phyloP scores from a whole-genome alignment of 768 basidiomycete genomes.

The Leucocoprinus leucothites region DNA sequence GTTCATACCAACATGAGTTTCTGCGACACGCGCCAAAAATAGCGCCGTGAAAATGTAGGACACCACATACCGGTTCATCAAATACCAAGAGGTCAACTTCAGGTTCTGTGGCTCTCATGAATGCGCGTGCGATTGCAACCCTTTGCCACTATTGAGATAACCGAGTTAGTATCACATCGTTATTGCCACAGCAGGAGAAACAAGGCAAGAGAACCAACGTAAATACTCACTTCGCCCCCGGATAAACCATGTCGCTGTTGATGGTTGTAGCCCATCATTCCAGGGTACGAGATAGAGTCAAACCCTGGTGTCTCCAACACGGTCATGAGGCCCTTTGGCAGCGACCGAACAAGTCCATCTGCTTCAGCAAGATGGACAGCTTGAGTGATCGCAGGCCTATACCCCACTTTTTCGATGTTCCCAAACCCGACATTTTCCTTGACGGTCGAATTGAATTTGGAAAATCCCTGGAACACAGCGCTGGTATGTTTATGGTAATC shows the following conservation, averaged over 20 bases:
- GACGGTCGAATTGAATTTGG: slow-evolving; percentile 73
- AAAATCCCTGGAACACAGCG: slow-evolving; percentile 86
- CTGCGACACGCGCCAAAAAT: background rate
- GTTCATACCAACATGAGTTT: background rate
- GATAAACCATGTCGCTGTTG: slow-evolving; percentile 65
- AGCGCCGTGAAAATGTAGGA: background rate
- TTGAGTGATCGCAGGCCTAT: slow-evolving; percentile 50
- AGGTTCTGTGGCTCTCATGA: slow-evolving; percentile 76
- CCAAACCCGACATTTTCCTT: slow-evolving; percentile 88
- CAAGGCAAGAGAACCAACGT: slow-evolving; percentile 10
- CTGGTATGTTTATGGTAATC: slow-evolving; percentile 75
- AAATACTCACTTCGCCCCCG: slow-evolving; percentile 70
- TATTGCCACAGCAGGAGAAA: background rate
- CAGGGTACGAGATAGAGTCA: slow-evolving; percentile 48
- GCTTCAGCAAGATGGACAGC: slow-evolving; percentile 78
- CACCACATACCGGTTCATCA: slow-evolving; percentile 70
- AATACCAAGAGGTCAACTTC: slow-evolving; percentile 78
- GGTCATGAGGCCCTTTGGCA: slow-evolving; percentile 76
- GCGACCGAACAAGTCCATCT: slow-evolving; percentile 55
- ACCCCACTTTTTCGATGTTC: slow-evolving; percentile 58
- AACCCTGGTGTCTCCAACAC: slow-evolving; percentile 62
- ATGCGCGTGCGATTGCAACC: slow-evolving; percentile 82
- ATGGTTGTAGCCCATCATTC: slow-evolving; percentile 25
- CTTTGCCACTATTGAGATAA: slow-evolving; percentile 67
- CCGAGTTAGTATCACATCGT: slow-evolving; percentile 9